Evolutionary conservation across 148 eudicot genomes (phyloP).

Genomic region (Polygonum maritimum): DNA sequence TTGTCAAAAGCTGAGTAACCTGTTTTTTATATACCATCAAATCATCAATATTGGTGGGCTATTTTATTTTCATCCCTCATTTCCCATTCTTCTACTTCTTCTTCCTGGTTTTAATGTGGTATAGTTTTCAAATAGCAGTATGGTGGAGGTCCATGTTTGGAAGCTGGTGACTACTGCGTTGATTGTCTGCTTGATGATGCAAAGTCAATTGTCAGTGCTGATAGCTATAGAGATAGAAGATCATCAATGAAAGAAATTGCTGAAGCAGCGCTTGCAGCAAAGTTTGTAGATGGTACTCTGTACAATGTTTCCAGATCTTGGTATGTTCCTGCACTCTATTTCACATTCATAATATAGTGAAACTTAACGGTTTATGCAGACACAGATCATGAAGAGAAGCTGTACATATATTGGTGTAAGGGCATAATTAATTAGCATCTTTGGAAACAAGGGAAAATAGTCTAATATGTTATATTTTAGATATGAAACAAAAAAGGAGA

Average conservation of each 20-base stretch:
- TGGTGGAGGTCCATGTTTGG: slow-evolving; percentile 72
- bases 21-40: not conserved
- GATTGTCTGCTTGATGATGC: slow-evolving; percentile 64
- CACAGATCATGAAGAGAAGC: not conserved
- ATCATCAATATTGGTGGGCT: not conserved
- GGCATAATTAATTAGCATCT: not conserved
- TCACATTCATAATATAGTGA: not conserved
- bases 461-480: not conserved
- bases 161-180: slow-evolving; percentile 53
- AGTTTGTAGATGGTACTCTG: slow-evolving; percentile 48
- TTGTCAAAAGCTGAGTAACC: not conserved
- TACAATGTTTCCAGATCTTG: slow-evolving; percentile 78
- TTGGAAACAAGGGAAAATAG: not conserved
- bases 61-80: not conserved
- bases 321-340: slow-evolving; percentile 26
- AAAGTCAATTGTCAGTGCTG: slow-evolving; percentile 53
- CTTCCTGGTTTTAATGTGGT: slow-evolving; percentile 10
- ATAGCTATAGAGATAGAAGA: slow-evolving; percentile 79
- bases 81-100: slow-evolving; percentile 4
- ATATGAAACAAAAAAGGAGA: not conserved
- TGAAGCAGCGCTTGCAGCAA: slow-evolving; percentile 77
- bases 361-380: not conserved
- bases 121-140: slow-evolving; percentile 34
- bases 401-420: not conserved
- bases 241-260: slow-evolving; percentile 68